Evolutionary conservation across 768 basidiomycete genomes (phyloP).

Genomic region (Agaricus bisporus): DNA sequence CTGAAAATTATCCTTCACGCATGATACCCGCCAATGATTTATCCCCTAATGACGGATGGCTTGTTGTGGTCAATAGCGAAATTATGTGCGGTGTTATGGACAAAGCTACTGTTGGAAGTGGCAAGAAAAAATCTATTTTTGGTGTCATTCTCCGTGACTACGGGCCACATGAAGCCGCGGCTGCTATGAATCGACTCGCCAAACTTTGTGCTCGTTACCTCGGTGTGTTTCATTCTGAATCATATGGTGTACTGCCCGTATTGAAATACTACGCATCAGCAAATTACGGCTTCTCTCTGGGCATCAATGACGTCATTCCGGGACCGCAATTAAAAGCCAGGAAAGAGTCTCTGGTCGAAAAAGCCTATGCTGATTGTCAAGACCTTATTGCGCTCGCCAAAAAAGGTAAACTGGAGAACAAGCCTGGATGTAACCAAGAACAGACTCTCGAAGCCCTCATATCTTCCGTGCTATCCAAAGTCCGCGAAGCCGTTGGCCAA

Average conservation of each 20-base stretch:
- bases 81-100: slow-evolving; percentile 99
- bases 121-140: slow-evolving; percentile 99
- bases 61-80: slow-evolving; percentile 95
- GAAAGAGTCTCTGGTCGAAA: slow-evolving; percentile 83
- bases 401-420: slow-evolving; percentile 89
- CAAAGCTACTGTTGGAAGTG: slow-evolving; percentile 94
- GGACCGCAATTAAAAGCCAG: slow-evolving; percentile 73
- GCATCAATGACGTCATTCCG: slow-evolving; percentile 98
- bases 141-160: slow-evolving; percentile 97
- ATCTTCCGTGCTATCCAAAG: slow-evolving; percentile 87
- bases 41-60: slow-evolving; percentile 95
- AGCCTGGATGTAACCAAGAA: slow-evolving; percentile 96
- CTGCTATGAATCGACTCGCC: slow-evolving; percentile 93
- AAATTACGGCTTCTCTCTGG: slow-evolving; percentile 95
- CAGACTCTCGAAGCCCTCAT: slow-evolving; percentile 97
- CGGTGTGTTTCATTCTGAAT: slow-evolving; percentile 38
- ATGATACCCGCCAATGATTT: slow-evolving; percentile 73
- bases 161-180: slow-evolving; percentile 88
- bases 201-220: slow-evolving; percentile 95
- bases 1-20: slow-evolving; percentile 50
- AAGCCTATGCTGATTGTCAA: slow-evolving; percentile 84
- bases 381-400: slow-evolving; percentile 86
- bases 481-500: slow-evolving; percentile 93
- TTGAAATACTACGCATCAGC: slow-evolving; percentile 38
- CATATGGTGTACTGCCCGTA: not conserved